Evolutionary conservation across 306 rosid species (phyloP).

Genomic region (Pterocarpus macrocarpus): DNA sequence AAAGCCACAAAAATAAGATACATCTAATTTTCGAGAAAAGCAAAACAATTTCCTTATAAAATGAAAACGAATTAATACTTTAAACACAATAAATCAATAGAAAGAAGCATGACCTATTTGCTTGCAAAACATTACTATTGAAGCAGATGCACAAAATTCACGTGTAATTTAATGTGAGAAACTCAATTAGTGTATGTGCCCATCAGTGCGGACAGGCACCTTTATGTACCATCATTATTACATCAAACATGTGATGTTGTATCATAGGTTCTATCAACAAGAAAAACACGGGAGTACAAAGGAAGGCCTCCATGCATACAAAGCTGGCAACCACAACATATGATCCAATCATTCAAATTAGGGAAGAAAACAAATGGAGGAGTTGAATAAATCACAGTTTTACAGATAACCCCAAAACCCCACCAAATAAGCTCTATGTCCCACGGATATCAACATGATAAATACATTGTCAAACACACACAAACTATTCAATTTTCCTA

Average conservation of each 20-base stretch:
- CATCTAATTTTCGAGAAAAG: neutral
- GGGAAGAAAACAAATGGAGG: constrained; percentile 40
- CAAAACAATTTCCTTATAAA: neutral
- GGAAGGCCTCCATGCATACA: constrained; percentile 1
- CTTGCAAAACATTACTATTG: neutral
- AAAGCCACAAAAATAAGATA: neutral
- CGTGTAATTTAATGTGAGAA: constrained; percentile 30
- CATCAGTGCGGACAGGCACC: constrained; percentile 43
- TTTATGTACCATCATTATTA: constrained; percentile 32
- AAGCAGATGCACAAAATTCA: constrained; percentile 14
- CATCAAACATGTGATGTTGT: constrained; percentile 42
- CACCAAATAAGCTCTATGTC: constrained; percentile 23
- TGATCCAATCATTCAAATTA: constrained; percentile 44
- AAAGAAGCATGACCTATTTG: no score
- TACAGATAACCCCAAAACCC: constrained; percentile 2
- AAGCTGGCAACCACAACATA: neutral
- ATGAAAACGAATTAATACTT: neutral
- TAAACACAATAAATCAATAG: neutral
- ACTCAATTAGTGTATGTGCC: constrained; percentile 41
- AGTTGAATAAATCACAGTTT: neutral
- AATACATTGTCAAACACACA: constrained; percentile 32
- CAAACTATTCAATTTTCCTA: constrained; percentile 20
- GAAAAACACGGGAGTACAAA: neutral
- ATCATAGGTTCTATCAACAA: constrained; percentile 11
- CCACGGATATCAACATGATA: constrained; percentile 5